These are phyloP conservation scores for Saururus chinensis DNA, from an alignment of 164 flowering plant species.

Conservation along the genomic window DNA sequence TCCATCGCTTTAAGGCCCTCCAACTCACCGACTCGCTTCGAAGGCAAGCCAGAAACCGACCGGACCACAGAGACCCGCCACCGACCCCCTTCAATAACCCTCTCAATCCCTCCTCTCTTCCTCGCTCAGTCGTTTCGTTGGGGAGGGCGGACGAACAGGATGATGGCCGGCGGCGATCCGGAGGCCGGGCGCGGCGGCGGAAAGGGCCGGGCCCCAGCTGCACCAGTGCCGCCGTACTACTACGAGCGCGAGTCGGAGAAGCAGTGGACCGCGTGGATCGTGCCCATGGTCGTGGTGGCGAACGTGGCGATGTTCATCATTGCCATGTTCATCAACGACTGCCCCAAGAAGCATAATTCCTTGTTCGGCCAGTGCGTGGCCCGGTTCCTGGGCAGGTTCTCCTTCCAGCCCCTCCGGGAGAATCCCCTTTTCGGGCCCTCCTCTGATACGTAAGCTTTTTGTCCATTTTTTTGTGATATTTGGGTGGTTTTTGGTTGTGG, in stretches of 20 bases:
- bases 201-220: conserved; percentile 14
- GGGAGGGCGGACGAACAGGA: too few relatives aligned
- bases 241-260: conserved; percentile 20
- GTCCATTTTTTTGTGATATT: not conserved
- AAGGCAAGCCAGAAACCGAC: too few relatives aligned
- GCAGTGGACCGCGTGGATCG: conserved; percentile 69
- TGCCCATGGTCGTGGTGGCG: conserved; percentile 60
- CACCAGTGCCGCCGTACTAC: conserved; percentile 2
- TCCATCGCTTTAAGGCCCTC: too few relatives aligned
- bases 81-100: too few relatives aligned
- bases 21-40: too few relatives aligned
- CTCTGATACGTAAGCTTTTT: conserved; percentile 43
- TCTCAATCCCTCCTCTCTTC: too few relatives aligned
- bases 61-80: too few relatives aligned
- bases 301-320: conserved; percentile 54
- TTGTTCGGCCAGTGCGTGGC: conserved; percentile 40
- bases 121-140: too few relatives aligned
- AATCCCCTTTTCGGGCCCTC: conserved; percentile 89
- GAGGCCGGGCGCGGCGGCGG: conserved; percentile 29
- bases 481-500: not conserved
- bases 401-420: conserved; percentile 60
- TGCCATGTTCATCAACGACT: conserved; percentile 60
- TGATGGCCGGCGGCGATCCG: conserved; percentile 25
- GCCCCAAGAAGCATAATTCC: conserved; percentile 32
- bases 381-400: conserved; percentile 56